Conservation (phyloP, 208 protist species). For the Trypanosomatidae sp. region DNA sequence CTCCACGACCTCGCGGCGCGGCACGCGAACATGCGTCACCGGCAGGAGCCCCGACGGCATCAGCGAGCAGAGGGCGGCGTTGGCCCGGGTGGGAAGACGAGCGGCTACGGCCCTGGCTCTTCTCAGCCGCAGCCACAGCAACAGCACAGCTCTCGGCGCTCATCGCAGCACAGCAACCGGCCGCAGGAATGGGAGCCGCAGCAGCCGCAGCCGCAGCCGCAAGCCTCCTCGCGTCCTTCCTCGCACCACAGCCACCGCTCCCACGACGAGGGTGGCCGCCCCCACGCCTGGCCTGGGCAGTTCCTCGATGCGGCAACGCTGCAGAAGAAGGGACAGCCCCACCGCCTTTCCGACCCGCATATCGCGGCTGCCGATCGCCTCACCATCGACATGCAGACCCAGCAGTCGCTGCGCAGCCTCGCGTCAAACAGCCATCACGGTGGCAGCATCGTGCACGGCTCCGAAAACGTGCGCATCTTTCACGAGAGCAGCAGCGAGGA, state of each 20-base stretch:
- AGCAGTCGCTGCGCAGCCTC: constrained; percentile 6
- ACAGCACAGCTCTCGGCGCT: too few species aligned
- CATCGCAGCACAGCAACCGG: constrained; percentile 4
- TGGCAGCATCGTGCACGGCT: constrained; percentile 5
- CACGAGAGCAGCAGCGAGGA: constrained; percentile 34
- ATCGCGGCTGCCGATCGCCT: neutral
- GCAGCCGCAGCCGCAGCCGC: too few species aligned
- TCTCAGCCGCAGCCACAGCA: neutral
- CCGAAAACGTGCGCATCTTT: neutral
- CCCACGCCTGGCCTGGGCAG: constrained; percentile 26
- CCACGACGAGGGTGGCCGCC: neutral
- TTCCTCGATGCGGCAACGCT: constrained; percentile 32
- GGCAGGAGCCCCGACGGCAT: neutral
- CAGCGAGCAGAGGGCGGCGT: too few species aligned
- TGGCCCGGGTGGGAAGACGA: too few species aligned
- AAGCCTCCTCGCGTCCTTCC: constrained; percentile 15
- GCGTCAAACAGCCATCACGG: constrained; percentile 13
- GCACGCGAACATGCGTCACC: neutral
- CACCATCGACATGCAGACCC: constrained; percentile 14
- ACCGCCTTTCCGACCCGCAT: constrained; percentile 19
- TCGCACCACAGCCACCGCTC: too few species aligned
- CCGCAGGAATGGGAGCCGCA: too few species aligned
- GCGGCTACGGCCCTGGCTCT: neutral
- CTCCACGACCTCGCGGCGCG: constrained; percentile 22
- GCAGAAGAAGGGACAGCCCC: constrained; percentile 44